phyloP scores from a whole-genome alignment of 805 yeast species.

The Kodamaea restingae region DNA sequence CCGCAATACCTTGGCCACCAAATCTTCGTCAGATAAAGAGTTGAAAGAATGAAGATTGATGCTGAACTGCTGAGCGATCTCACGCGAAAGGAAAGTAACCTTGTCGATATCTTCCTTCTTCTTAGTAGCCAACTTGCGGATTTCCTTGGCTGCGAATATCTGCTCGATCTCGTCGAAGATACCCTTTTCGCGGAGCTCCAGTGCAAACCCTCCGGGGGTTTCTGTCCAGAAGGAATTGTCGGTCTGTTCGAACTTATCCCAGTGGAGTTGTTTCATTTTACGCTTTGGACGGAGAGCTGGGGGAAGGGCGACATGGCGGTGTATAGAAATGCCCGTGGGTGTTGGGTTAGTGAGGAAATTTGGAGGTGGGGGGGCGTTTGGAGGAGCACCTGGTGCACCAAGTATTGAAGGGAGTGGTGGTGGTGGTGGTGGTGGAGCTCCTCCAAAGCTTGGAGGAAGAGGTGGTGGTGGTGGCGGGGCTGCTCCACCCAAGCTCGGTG shows the following conservation, averaged over 20 bases:
- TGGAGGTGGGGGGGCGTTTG: slow-evolving; percentile 26
- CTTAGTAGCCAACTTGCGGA: slow-evolving; percentile 40
- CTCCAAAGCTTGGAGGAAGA: slow-evolving; percentile 2
- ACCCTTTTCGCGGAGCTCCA: slow-evolving; percentile 53
- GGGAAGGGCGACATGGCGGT: slow-evolving; percentile 31
- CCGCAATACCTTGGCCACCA: slow-evolving; percentile 49
- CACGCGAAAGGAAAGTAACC: slow-evolving; percentile 59
- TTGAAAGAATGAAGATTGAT: slow-evolving; percentile 69
- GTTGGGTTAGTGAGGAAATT: slow-evolving; percentile 16
- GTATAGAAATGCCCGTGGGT: slow-evolving; percentile 3
- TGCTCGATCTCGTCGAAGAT: slow-evolving; percentile 61
- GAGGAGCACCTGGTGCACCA: slow-evolving; percentile 15
- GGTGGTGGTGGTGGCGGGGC: slow-evolving; percentile 31
- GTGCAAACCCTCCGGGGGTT: slow-evolving; percentile 41
- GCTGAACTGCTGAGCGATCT: slow-evolving; percentile 74
- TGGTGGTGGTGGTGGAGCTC: slow-evolving; percentile 16
- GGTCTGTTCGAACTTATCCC: slow-evolving; percentile 65
- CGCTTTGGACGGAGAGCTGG: slow-evolving; percentile 53
- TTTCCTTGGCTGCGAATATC: slow-evolving; percentile 56
- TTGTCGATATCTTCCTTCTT: slow-evolving; percentile 43
- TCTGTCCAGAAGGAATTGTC: slow-evolving; percentile 60
- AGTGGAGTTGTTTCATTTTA: slow-evolving; percentile 73
- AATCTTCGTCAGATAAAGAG: slow-evolving; percentile 47
- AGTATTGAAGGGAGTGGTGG: slow-evolving; percentile 20
- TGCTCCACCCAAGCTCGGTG: no score